Base-by-base conservation (phyloP, 306 rosid species). In the Malus orientalis region DNA sequence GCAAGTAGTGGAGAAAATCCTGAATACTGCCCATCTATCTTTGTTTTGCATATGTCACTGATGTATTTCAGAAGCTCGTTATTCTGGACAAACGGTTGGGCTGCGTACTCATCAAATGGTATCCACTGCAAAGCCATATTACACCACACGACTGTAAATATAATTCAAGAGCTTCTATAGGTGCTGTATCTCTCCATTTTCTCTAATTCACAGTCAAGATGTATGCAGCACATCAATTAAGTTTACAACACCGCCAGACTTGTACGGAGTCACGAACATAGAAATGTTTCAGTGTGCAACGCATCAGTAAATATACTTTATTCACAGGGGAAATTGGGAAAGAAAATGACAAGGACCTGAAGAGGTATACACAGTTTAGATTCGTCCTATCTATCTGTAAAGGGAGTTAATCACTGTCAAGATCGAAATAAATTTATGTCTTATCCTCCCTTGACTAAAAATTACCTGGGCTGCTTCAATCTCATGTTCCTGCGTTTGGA, bases 391-490 rank as follows among this genome's bases (percentile, higher is more conserved):
- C 44, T 40, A 40, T 40, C 3, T 40, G 44, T 40, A 40, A 40
- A 40, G 1, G 38, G 38, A 33, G 38, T 33, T 33, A 33, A 5
- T 33, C 38, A 33, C 8, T 33, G 40, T 36, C 40, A 36, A 36
- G 40, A 36, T 36, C 0, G 40, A 36, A 36, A 36, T 6, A 36
- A 36, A 36, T 33, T 33, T 33, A 33, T 33, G 38, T 33, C 38
- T 33, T 33, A 33, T 33, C 38, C 38, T 33, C 38, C 38, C 40
- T 36, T 58, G 66, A 38, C 55, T 1, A 10, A 36, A 80, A 49
- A 49, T 40, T 83, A 95, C 97, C 96, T 80, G 62, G 67, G 96
- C 96, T 67, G 87, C 97, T 70, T 84, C 97, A 76, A 95, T 85
- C 84, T 95, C 97, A 38, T 51, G 4, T 42, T 95, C 97, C 74